Evolutionary conservation across 1,284 basidiomycete genomes (phyloP).

Genomic region (Pseudozyma tsukubaensis): DNA sequence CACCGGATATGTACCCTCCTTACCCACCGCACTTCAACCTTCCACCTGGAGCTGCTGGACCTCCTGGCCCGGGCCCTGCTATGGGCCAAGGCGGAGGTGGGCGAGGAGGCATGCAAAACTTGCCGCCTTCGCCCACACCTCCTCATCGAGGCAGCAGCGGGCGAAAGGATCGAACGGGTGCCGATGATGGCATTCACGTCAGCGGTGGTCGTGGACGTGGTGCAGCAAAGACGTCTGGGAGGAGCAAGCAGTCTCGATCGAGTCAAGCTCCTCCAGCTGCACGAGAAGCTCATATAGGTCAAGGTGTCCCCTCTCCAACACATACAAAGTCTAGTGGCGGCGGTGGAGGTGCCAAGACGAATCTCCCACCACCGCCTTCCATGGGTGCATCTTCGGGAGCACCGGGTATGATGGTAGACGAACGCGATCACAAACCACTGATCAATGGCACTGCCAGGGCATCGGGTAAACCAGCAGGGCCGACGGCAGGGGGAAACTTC

Average conservation of each 20-base stretch:
- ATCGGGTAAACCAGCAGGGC: conserved; percentile 2
- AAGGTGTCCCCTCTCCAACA: conserved; percentile 12
- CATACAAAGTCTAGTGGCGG: conserved; percentile 5
- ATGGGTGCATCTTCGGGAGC: no score
- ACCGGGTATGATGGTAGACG: conserved; percentile 5
- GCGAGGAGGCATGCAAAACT: conserved; percentile 7
- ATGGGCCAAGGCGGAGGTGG: conserved; percentile 2
- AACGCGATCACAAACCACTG: conserved; percentile 17
- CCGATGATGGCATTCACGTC: conserved; percentile 22
- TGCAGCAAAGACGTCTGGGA: conserved; percentile 18
- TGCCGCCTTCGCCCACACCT: conserved; percentile 41
- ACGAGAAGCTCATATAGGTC: background rate
- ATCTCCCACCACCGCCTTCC: conserved; percentile 37
- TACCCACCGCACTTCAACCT: conserved; percentile 40
- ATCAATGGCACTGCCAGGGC: conserved; percentile 28
- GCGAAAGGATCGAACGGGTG: conserved; percentile 23
- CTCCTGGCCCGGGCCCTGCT: conserved; percentile 25
- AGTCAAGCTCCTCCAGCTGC: conserved; percentile 12
- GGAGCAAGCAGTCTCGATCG: conserved; percentile 33
- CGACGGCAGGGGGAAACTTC: background rate
- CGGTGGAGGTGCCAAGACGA: conserved; percentile 11
- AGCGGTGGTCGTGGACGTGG: conserved; percentile 30
- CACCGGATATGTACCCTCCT: conserved; percentile 40
- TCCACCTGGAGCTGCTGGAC: conserved; percentile 22
- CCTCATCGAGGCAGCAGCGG: conserved; percentile 32